Conservation (phyloP, 2,329 filamentous ascomycete species). For the Colletotrichum filicis region DNA sequence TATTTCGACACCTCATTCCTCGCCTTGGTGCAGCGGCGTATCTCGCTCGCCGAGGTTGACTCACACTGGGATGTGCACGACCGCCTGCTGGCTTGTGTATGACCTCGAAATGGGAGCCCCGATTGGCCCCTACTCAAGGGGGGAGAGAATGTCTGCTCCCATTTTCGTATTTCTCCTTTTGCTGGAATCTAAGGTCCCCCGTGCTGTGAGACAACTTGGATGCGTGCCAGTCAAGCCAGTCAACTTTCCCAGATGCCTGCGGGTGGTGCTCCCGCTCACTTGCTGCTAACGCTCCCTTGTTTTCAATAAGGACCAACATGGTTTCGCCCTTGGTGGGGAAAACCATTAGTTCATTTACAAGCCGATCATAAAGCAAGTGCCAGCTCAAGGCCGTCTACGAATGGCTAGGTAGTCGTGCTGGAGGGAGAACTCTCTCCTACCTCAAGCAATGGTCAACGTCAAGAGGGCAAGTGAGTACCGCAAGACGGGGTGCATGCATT, state of each 20-base stretch:
- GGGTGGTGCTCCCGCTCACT: neutral
- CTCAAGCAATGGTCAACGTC: neutral
- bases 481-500: neutral
- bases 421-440: neutral
- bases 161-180: constrained; percentile 4
- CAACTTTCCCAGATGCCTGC: neutral
- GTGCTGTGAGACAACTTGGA: neutral
- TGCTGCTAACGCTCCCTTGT: neutral
- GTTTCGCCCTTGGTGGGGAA: neutral
- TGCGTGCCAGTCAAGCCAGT: neutral
- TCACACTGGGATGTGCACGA: neutral
- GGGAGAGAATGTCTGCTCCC: constrained; percentile 1
- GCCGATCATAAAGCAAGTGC: neutral
- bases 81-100: neutral
- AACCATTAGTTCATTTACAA: neutral
- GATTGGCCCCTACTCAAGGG: constrained; percentile 15
- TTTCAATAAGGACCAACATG: neutral
- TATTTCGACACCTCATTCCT: neutral
- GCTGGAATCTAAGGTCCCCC: neutral
- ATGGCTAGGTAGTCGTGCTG: too few relatives aligned
- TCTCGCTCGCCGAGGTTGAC: neutral
- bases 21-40: neutral
- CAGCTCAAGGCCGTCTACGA: neutral
- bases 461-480: neutral
- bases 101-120: constrained; percentile 1